Evolutionary conservation across 78 protist species (phyloP).

Genomic region (Guillardia theta): DNA sequence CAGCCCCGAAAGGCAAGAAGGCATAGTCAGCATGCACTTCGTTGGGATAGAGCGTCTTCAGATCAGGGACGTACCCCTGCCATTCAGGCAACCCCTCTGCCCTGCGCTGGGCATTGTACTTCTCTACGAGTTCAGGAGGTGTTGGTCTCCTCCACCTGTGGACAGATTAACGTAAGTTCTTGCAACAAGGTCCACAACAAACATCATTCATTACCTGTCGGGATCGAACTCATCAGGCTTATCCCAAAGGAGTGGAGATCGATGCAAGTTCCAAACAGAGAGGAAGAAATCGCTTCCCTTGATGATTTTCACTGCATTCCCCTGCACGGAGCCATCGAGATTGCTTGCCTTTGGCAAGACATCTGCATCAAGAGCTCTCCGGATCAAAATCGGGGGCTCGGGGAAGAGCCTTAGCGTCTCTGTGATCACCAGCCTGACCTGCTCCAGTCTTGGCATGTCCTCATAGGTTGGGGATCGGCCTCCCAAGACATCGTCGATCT

Average conservation of each 20-base stretch:
- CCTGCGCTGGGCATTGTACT: background rate
- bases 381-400: constrained; percentile 47
- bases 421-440: background rate
- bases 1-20: constrained; percentile 39
- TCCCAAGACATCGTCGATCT: background rate
- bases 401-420: constrained; percentile 52
- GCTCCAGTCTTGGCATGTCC: background rate
- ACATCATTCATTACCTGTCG: too few relatives aligned
- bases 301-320: background rate
- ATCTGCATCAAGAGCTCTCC: constrained; percentile 8
- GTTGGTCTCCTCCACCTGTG: constrained; percentile 37
- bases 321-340: background rate
- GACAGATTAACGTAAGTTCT: too few relatives aligned
- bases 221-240: constrained; percentile 41
- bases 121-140: background rate
- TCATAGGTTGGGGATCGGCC: background rate
- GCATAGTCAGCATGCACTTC: constrained; percentile 34
- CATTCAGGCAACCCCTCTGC: background rate
- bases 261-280: constrained; percentile 40
- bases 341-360: background rate
- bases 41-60: background rate
- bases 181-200: too few relatives aligned
- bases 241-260: constrained; percentile 46
- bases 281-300: constrained; percentile 41
- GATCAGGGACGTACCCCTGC: background rate